Conservation (phyloP, 169 alveolate species). For the Babesia bovis region DNA sequence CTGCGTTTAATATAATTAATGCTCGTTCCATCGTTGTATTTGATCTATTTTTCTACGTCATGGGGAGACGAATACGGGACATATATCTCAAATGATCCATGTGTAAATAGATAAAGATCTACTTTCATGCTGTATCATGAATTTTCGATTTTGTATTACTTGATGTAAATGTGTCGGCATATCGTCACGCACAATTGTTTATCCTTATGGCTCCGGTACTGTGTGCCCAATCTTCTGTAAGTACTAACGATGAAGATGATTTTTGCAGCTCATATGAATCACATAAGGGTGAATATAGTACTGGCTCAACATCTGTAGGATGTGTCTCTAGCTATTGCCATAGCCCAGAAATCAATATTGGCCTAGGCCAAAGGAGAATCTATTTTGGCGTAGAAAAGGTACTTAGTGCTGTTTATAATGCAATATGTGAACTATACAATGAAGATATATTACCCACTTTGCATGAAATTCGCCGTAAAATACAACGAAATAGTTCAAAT, state of each 20-base stretch:
- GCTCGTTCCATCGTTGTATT: too few species aligned
- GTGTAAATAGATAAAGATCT: background rate
- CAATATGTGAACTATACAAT: conserved; percentile 36
- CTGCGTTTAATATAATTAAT: too few species aligned
- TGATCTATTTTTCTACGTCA: too few species aligned
- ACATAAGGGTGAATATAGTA: background rate
- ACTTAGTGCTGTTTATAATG: conserved; percentile 16
- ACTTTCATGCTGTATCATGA: conserved; percentile 4
- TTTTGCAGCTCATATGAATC: conserved; percentile 1
- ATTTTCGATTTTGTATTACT: background rate
- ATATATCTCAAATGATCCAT: background rate
- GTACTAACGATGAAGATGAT: conserved; percentile 25
- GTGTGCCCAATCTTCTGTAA: conserved; percentile 9
- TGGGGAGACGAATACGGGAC: conserved; percentile 36
- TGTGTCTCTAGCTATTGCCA: conserved; percentile 16
- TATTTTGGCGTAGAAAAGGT: background rate
- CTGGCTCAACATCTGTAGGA: conserved; percentile 6
- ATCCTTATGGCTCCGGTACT: conserved; percentile 28
- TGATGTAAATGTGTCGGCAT: conserved; percentile 11
- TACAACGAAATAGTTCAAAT: conserved; percentile 3
- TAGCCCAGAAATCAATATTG: background rate
- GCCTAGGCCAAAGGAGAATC: background rate
- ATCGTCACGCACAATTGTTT: background rate
- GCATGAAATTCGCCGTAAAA: conserved; percentile 56
- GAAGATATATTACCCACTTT: conserved; percentile 57